Conservation (phyloP, 257 asterid genomes). For the Gentiana dahurica region DNA sequence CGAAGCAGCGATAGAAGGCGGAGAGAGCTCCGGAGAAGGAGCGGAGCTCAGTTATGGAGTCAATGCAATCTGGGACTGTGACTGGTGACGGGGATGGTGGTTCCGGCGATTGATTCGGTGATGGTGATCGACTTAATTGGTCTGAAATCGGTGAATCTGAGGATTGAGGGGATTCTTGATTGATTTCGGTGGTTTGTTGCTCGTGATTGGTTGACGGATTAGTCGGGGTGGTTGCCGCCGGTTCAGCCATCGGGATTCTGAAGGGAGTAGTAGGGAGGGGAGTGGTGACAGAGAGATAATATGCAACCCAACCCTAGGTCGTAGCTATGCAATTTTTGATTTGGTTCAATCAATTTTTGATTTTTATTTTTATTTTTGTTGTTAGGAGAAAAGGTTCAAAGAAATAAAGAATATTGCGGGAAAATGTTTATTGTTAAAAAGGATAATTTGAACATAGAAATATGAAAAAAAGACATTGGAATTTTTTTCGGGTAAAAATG, state of each 20-base stretch:
- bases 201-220: constrained; percentile 5
- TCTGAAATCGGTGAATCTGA: constrained; percentile 4
- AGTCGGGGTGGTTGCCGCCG: constrained; percentile 5
- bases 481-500: too few relatives aligned
- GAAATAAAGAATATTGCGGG: too few relatives aligned
- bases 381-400: too few relatives aligned
- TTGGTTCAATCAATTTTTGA: too few relatives aligned
- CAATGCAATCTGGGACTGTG: constrained; percentile 12
- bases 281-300: too few relatives aligned
- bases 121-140: not conserved
- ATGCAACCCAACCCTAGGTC: too few relatives aligned
- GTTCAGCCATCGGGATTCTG: constrained; percentile 14
- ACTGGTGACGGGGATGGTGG: constrained; percentile 12
- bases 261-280: too few relatives aligned
- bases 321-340: too few relatives aligned
- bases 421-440: too few relatives aligned
- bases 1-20: constrained; percentile 42
- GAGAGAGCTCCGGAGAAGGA: constrained; percentile 40
- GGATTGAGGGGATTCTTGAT: constrained; percentile 7
- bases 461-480: too few relatives aligned
- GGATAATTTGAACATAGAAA: too few relatives aligned
- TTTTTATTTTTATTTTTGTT: too few relatives aligned
- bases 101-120: constrained; percentile 12
- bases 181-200: not conserved
- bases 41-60: constrained; percentile 32